Evolutionary conservation across 2,329 filamentous ascomycete genomes (phyloP), one percentile per base, ranked within the genome.

Genomic region (Basipetospora sp.): DNA sequence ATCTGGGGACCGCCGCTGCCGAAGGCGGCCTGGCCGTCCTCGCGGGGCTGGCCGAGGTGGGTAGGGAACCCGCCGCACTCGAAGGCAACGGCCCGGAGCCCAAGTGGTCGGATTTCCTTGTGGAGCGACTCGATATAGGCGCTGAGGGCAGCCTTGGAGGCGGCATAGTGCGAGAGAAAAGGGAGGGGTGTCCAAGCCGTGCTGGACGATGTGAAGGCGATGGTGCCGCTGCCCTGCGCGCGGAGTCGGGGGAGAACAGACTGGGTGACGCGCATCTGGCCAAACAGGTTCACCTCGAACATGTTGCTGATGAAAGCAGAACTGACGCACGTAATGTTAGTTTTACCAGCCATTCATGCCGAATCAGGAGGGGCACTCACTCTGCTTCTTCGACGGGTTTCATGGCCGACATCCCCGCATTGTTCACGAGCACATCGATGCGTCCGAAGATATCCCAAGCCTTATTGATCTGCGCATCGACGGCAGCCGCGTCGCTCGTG

Each of bases 381-480:
- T 46, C 42, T 8, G 52, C 48, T 20, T 58, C 55, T 11, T 58
- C 56, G 19, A 46, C 46, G 13, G 44, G 43, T 9, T 45, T 48
- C 30, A 51, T 42, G 2, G 46, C 40, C 1, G 50, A 51, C 20
- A 48, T 51, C 20, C 51, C 55, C 8, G 55, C 56, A 31, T 57
- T 57, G 42, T 58, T 58, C 15, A 56, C 43, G 13, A 57, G 37
- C 4, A 57, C 43, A 18, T 58, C 53, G 13, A 58, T 52, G 6
- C 42, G 48, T 0, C 53, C 55, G 19, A 53, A 57, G 2, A 55
- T 45, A 2, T 34, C 15, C 48, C 53, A 52, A 13, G 53, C 54
- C 11, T 49, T 31, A 10, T 49, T 28, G 1, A 56, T 35, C 16
- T 44, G 36, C 15, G 27, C 25, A 15, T 42, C 18, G n/a, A 58